Percentiles rank a stretch among this genome's conserved stretches.
Evolutionary conservation across 1,139 yeast genomes (phyloP).

Genomic region (Taphrina pruni): DNA sequence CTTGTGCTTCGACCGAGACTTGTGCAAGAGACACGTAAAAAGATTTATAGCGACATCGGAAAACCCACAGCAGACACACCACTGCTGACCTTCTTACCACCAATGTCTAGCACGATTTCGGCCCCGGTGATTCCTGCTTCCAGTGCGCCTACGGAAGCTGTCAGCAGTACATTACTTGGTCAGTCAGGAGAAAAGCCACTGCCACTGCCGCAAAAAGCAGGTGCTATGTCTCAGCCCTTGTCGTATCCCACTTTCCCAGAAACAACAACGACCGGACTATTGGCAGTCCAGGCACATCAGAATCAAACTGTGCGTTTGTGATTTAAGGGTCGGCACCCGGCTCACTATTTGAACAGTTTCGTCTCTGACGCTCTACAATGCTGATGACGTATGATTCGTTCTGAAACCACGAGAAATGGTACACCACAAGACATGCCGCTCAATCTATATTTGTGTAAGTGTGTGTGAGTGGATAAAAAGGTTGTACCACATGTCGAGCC

Average conservation of each 20-base stretch:
- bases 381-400: too few relatives aligned
- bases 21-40: conserved; percentile 1
- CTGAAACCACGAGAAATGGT: too few relatives aligned
- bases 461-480: too few relatives aligned
- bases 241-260: too few relatives aligned
- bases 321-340: too few relatives aligned
- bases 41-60: neutral
- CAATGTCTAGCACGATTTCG: neutral
- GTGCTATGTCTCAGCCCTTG: neutral
- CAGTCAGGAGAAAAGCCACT: neutral
- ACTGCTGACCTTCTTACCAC: neutral
- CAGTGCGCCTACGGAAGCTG: neutral
- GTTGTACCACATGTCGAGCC: too few relatives aligned
- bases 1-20: conserved; percentile 14
- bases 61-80: neutral
- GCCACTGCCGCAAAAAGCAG: neutral
- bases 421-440: too few relatives aligned
- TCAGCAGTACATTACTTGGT: neutral
- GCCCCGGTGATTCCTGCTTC: neutral
- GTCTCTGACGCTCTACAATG: too few relatives aligned
- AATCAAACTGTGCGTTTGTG: neutral
- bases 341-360: too few relatives aligned
- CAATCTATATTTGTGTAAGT: too few relatives aligned
- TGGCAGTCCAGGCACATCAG: neutral
- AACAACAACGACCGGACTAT: neutral